Base-by-base conservation (phyloP, 495 filamentous ascomycete species). In the Xylaria intraflava region DNA sequence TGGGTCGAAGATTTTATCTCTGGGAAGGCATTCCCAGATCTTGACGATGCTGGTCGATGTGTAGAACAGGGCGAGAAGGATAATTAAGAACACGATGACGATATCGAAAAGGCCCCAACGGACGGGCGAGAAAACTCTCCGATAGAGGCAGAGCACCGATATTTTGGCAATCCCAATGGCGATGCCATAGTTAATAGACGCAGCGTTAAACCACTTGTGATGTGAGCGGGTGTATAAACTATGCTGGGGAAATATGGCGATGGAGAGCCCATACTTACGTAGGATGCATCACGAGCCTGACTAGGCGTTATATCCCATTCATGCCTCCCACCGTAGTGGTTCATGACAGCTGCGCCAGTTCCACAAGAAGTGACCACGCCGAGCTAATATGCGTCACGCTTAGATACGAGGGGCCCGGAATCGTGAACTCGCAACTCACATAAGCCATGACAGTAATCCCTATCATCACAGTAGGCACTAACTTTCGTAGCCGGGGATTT, bases 111-210 rank as follows among this genome's bases (percentile, higher is more conserved):
- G 41, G 26, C 61, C 64, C 30, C 61, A 56, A 2, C 58, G 54
- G 16, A 48, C 35, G 9, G 71, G 64, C 4, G 68, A 57, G 53
- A 76, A 74, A 11, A 73, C 60, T 0, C 71, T 67, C 14, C 67
- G 64, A 44, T 74, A 74, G 7, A 73, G 54, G 14, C 63, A 62
- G 1, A 76, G 60, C 6, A 76, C 69, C 16, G 71, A 63, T 12
- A 73, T 36, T 47, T 76, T 74, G 0, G 71, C 66, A 47, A 65
- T 57, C 35, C 64, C 61, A 1, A 75, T 72, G 6, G 64, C 54
- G n/a, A 68, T 61, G 1, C 63, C 67, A 41, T 74, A 76, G 1
- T 57, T 30, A 29, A 74, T 66, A 7, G 67, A 62, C 8, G 61
- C 49, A 2, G 64, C 59, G 40, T 73, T 71, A 14, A 69, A 67